A percentile compares a stretch with the other conserved stretches of the same genome.
phyloP scores from a whole-genome alignment of 495 filamentous ascomycete genomes.

The Bryoglossum gracile region DNA sequence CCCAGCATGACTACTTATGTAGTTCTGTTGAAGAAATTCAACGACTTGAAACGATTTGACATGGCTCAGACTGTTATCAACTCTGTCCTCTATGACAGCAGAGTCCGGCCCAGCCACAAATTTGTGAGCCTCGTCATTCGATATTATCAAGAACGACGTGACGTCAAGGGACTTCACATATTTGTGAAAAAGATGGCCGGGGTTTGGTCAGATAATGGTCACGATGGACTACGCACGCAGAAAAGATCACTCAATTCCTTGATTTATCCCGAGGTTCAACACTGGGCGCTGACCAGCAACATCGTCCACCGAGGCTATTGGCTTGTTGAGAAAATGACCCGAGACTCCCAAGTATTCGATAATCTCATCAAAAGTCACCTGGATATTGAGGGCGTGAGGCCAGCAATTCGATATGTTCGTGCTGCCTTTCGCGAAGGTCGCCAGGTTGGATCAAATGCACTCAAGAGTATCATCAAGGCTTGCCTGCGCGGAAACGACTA shows the following conservation, averaged over 20 bases:
- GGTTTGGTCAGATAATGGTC: conserved; percentile 17
- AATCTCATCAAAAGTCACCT: conserved; percentile 16
- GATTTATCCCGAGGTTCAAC: not conserved
- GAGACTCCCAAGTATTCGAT: conserved; percentile 19
- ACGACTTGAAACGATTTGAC: conserved; percentile 38
- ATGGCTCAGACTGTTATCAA: conserved; percentile 48
- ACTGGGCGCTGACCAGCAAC: conserved; percentile 18
- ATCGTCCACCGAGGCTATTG: conserved; percentile 8
- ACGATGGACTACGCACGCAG: no score
- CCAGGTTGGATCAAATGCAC: not conserved
- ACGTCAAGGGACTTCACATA: conserved; percentile 33
- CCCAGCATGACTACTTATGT: conserved; percentile 62
- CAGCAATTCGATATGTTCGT: conserved; percentile 12
- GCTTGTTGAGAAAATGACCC: conserved; percentile 10
- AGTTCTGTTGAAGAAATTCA: conserved; percentile 52
- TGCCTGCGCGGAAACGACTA: conserved; percentile 3
- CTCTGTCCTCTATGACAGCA: conserved; percentile 39
- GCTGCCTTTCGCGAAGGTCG: conserved; percentile 15
- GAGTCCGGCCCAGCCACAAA: conserved; percentile 44
- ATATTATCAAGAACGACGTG: conserved; percentile 40
- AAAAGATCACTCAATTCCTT: not conserved
- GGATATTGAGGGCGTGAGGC: conserved; percentile 1
- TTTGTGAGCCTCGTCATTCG: conserved; percentile 47
- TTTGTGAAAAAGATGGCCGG: conserved; percentile 36
- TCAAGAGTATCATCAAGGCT: conserved; percentile 3